These are phyloP conservation scores for Lagenaria siceraria DNA, from an alignment of 306 rosid genomes.

Conservation along the genomic window DNA sequence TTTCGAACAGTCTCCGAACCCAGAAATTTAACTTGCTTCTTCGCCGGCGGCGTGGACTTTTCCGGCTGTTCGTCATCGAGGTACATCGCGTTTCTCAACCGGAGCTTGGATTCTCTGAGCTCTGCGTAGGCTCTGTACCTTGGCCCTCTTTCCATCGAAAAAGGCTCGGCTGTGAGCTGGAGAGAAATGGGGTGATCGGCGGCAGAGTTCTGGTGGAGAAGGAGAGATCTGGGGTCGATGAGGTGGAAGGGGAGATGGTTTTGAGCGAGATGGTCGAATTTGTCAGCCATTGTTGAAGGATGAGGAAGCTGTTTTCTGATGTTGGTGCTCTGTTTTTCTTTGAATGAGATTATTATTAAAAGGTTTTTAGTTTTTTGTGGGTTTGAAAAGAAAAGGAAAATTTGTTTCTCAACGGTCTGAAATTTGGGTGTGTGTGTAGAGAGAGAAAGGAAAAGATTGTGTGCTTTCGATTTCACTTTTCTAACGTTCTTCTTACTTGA, in stretches of 20 bases:
- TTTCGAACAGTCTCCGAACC: slow-evolving; percentile 17
- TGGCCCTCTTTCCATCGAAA: slow-evolving; percentile 60
- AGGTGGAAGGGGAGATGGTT: slow-evolving; percentile 33
- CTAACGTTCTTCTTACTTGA: not conserved
- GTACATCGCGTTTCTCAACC: slow-evolving; percentile 21
- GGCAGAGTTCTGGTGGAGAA: slow-evolving; percentile 38
- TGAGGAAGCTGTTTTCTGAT: not conserved
- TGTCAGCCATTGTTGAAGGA: slow-evolving; percentile 33
- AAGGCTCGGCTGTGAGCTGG: slow-evolving; percentile 27
- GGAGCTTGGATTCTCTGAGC: slow-evolving; percentile 48
- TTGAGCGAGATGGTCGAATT: slow-evolving; percentile 15
- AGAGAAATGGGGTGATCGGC: slow-evolving; percentile 29
- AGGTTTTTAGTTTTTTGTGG: not conserved
- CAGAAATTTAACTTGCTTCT: slow-evolving; percentile 59
- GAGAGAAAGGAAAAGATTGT: not conserved
- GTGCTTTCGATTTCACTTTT: not conserved
- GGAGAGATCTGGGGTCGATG: slow-evolving; percentile 61
- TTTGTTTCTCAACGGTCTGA: slow-evolving; percentile 6
- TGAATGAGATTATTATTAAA: not conserved
- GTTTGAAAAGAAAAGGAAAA: not conserved
- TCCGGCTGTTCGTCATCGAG: slow-evolving; percentile 12
- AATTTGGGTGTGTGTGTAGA: not conserved
- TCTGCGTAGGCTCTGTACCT: slow-evolving; percentile 60
- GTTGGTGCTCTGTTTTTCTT: not conserved
- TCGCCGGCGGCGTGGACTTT: slow-evolving; percentile 30